Conservation (phyloP, 2,329 filamentous ascomycete genomes). For the Pseudovirgaria hyperparasitica region DNA sequence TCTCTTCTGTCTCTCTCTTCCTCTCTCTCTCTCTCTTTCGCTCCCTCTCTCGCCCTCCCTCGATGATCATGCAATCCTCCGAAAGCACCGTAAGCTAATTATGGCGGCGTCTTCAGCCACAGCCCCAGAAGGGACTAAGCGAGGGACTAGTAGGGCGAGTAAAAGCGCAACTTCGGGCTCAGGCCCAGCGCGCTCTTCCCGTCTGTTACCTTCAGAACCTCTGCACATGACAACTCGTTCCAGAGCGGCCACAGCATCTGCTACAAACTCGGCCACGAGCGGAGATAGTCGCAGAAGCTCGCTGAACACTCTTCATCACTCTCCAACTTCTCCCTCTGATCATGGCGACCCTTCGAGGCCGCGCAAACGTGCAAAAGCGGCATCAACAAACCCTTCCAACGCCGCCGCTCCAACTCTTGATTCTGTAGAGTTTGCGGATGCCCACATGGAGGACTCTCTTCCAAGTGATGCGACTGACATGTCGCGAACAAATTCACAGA, state of each 20-base stretch:
- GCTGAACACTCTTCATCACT: constrained; percentile 11
- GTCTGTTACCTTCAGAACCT: constrained; percentile 33
- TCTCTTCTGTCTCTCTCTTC: no score
- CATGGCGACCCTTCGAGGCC: constrained; percentile 4
- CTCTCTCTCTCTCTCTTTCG: not conserved
- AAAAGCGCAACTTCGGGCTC: no score
- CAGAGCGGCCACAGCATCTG: constrained; percentile 14
- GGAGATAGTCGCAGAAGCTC: constrained; percentile 27
- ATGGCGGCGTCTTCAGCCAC: constrained; percentile 19
- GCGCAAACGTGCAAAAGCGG: constrained; percentile 3
- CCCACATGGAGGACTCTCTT: no score
- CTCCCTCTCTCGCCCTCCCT: constrained; percentile 5
- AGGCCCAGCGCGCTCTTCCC: constrained; percentile 20
- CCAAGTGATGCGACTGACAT: no score
- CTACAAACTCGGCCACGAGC: constrained; percentile 19
- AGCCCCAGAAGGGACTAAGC: constrained; percentile 21
- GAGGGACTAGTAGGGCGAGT: constrained; percentile 16
- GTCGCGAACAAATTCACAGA: no score
- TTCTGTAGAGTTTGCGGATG: no score
- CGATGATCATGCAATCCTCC: constrained; percentile 4
- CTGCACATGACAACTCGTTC: constrained; percentile 37
- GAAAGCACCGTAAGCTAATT: not conserved
- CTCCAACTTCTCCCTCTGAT: constrained; percentile 1
- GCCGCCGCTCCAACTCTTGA: no score
- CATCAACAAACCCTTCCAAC: no score